A percentile compares a stretch with the other conserved stretches of the same genome.
phyloP scores from a whole-genome alignment of 768 basidiomycete species.

The Lactifluus piperatus region DNA sequence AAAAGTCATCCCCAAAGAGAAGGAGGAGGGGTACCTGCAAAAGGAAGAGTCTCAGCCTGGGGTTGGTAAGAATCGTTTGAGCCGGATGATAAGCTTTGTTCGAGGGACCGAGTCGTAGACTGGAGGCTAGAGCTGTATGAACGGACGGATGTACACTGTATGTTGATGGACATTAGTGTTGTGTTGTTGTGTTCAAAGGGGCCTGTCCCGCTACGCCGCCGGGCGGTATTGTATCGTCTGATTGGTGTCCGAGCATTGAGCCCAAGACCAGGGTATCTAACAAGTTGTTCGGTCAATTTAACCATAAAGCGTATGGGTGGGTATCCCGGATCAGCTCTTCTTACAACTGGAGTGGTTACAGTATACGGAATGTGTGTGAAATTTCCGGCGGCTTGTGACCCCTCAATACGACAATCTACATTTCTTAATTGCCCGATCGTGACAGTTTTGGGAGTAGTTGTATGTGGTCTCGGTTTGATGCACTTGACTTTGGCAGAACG shows the following conservation, averaged over 20 bases:
- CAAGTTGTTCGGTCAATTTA: background rate
- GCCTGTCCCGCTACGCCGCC: background rate
- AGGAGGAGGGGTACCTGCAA: background rate
- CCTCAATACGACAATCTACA: no score
- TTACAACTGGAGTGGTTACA: no score
- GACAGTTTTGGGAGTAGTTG: no score
- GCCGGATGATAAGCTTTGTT: constrained; percentile 11
- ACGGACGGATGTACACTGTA: background rate
- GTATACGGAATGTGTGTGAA: no score
- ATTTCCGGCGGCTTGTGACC: background rate
- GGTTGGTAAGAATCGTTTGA: background rate
- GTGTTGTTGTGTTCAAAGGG: no score
- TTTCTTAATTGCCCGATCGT: no score
- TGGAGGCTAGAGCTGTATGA: background rate
- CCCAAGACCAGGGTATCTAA: background rate
- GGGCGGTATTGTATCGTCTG: background rate
- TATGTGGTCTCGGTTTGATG: no score
- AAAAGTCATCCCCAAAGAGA: background rate
- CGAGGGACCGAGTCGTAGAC: background rate
- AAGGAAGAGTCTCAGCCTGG: background rate
- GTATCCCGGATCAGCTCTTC: background rate
- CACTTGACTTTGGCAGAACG: no score
- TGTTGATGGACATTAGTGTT: no score
- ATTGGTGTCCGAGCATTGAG: background rate
- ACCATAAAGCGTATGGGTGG: background rate